Base-by-base conservation (phyloP, 1,139 yeast genomes). In the Kurtzmaniella quercitrusa region DNA sequence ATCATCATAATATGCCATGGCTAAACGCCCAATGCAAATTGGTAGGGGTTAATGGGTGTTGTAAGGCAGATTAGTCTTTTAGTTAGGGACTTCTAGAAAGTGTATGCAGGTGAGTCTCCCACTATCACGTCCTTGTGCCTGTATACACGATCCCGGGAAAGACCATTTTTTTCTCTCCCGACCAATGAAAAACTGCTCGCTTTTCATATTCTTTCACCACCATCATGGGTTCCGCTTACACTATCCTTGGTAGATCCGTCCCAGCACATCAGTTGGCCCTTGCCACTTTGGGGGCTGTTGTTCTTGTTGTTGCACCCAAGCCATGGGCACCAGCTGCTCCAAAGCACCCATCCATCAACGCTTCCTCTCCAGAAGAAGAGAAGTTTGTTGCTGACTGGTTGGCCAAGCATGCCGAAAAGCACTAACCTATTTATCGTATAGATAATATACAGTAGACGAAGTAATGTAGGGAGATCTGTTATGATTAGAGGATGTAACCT, bases 281-380 rank as follows among this genome's bases (percentile, higher is more conserved):
- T 49, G 87, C 81, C 55, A 85, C 94, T 41, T 70, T 48, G 56
- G 80, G 84, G 52, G 66, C 79, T 33, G 85, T 84, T 48, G 75
- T 73, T 37, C 64, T 82, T 41, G 57, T 78, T 46, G 80, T 73
- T 50, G 59, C 70, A 39, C 93, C 93, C 63, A 84, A 85, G 67
- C 93, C 93, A 59, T 84, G 88, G 80, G 74, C 77, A 33, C 64
- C 79, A 16, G 65, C 79, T 51, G 75, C 79, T 51, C 79, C 84
- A 51, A 68, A 73, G 49, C 73, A 73, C 56, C 89, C 93, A 49
- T 73, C 84, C 46, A 78, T 89, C 65, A 78, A 80, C 54, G 95
- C 96, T 51, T 66, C 81, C 47, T 79, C 90, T 47, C 81, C 90
- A 55, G 97, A 89, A 57, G 98, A 91, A 73, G 96, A 87, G 66